Evolutionary conservation across 331 rosid genomes (phyloP), one percentile per base, ranked within the genome.

Genomic region (Dryas integrifolia): DNA sequence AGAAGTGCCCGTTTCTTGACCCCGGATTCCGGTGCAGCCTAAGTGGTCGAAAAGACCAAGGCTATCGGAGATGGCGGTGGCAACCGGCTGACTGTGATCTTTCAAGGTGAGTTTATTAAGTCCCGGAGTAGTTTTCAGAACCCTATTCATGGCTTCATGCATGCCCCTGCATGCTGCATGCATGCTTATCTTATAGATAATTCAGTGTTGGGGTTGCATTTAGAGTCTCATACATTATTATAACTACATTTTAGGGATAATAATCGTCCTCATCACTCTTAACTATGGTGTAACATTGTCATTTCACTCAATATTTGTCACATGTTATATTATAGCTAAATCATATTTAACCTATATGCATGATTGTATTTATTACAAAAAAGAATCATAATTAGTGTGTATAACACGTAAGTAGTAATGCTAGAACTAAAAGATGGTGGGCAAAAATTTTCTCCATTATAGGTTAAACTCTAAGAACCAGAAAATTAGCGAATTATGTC

Each of bases 1-100:
- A 95, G 76, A 78, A 49, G 6, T 95, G 99, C 56, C 90, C 82
- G 3, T 95, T 89, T 72, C 85, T 92, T n/a, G 99, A 95, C 81
- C 94, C 93, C 0, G 98, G 97, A 10, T 95, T 95, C 70, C 89
- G 88, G 76, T 92, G 99, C 80, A 68, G 21, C 47, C 81, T 39
- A 41, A 92, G 82, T 44, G 96, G 98, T 6, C 79, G 98, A 26
- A 82, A 47, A 63, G 84, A 89, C 72, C 66, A 84, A 2, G 82
- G 64, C 18, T 92, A 73, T 57, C 86, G 84, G 5, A 73, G 82
- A 67, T 87, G 99, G 99, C 80, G 89, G 67, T 92, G 96, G 97
- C 92, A 88, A 40, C 96, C 96, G 0, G 70, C 80, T 0, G 87
- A 74, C 64, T 92, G 92, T 64, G 74, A 85, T 69, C 83, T 95